Evolutionary conservation across 1,284 basidiomycete genomes (phyloP), one percentile per base, ranked within the genome.

Genomic region (Cryptococcus amylolentus): DNA sequence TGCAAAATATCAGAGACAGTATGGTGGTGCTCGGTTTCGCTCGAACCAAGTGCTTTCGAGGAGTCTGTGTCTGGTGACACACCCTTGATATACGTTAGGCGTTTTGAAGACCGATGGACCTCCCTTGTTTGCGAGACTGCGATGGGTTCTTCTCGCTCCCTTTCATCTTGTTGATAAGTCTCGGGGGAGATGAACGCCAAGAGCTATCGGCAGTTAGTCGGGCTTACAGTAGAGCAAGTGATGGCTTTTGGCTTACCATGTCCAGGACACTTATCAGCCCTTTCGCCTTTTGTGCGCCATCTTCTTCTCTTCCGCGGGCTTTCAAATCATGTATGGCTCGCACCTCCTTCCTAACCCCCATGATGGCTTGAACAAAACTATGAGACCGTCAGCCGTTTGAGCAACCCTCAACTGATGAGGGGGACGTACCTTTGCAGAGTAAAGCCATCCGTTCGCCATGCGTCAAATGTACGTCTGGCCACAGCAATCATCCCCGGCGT

Each of bases 401-500:
- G 23, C 40, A n/a, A 12, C 5, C 14, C 31, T 12, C 18, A n/a
- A 20, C 20, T 5, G 18, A 18, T 2, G 16, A 23, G 12, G 6
- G 12, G 45, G 18, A 47, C 57, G 23, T 27, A 55, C 57, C 26
- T 42, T 14, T 45, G 52, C 26, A 55, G 9, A 26, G 43, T 31
- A 18, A 56, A 23, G 9, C 57, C 57, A 23, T 59, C 57, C 16
- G n/a, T 47, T 28, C 48, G 41, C 50, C 50, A 59, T 14, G 42
- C 26, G 5, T 50, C 45, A 38, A 49, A 44, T 8, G 52, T 23
- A 12, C 45, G 35, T 37, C 31, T 37, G 16, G 55, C n/a, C 4
- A 37, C 41, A 7, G 40, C n/a, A 8, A 56, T 55, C 57, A 59
- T 59, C 7, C 51, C 46, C 7, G 57, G 57, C 3, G 57, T 56